Base-by-base conservation (phyloP, 1,284 basidiomycete species). In the Laetiporus sulphureus region DNA sequence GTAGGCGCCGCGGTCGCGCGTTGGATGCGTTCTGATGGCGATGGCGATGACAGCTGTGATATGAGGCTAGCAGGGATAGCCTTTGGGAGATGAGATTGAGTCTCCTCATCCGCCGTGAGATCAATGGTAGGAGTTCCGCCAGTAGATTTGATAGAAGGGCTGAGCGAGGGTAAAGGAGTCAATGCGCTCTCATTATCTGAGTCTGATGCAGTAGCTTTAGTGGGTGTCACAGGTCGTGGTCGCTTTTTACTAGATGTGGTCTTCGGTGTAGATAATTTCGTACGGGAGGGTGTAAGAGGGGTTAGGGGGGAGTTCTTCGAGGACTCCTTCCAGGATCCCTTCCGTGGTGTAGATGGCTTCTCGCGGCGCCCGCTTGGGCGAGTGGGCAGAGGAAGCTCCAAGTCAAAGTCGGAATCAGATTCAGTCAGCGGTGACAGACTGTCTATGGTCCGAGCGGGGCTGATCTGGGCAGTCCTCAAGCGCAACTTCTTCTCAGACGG, bases 391-490 rank as follows among this genome's bases (percentile, higher is more conserved):
- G 36, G 18, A 21, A 11, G 18, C 16, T 10, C 6, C 10, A 5
- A 20, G 5, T 36, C 34, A 18, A 12, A 5, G 11, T 38, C 36
- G 5, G 20, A 15, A 6, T 35, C 39, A 8, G 31, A 7, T 16
- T 41, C 39, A 10, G 39, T 16, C 4, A 42, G 25, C 5, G 40
- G 18, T 16, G 40, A 29, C 19, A 42, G 21, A 4, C 24, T 29
- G 25, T 23, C 20, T 7, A 27, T 27, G 25, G 8, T 27, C 25
- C 25, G 25, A 27, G 32, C 12, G 6, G 10, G 16, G 32, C 32
- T 11, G 32, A 32, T 32, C 16, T 8, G 32, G 10, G 32, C 16
- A 15, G 32, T 16, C 15, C 10, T 8, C 12, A 6, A 32, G 10
- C 10, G 32, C 10, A 15, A 8, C 15, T 8, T 13, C 10, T 8